Conservation (phyloP, 331 rosid genomes). For the Quercus lobata region DNA sequence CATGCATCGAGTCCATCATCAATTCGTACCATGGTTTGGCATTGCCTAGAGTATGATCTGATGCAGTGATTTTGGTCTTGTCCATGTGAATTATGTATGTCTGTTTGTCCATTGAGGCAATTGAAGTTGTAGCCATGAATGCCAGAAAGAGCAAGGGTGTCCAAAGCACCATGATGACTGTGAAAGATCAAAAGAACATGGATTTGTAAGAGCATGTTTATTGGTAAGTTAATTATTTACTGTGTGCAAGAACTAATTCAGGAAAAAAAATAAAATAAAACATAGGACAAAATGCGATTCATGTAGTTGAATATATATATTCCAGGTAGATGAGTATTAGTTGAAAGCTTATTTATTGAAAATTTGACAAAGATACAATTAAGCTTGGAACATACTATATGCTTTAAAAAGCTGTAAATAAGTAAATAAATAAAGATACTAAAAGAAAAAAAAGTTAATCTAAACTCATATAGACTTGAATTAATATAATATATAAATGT, state of each 20-base stretch:
- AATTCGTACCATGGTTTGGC: slow-evolving; percentile 40
- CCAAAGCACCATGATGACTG: slow-evolving; percentile 45
- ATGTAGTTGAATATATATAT: too few species aligned
- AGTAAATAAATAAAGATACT: too few species aligned
- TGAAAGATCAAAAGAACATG: neutral
- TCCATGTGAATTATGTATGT: slow-evolving; percentile 72
- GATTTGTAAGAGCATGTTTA: neutral
- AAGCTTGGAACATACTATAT: too few species aligned
- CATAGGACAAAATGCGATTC: too few species aligned
- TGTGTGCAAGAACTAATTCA: neutral
- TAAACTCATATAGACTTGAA: too few species aligned
- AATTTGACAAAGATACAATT: too few species aligned
- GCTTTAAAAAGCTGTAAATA: too few species aligned
- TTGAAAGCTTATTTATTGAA: too few species aligned
- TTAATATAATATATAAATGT: too few species aligned
- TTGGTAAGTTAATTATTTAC: neutral
- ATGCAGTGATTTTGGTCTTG: slow-evolving; percentile 36
- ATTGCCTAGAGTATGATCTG: slow-evolving; percentile 29
- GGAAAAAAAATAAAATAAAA: neutral
- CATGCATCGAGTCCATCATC: slow-evolving; percentile 41
- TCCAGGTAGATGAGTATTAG: too few species aligned
- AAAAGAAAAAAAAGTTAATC: too few species aligned
- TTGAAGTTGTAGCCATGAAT: slow-evolving; percentile 37
- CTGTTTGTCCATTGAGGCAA: slow-evolving; percentile 29
- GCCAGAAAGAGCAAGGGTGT: slow-evolving; percentile 27